Base-by-base conservation (phyloP, 352 stramenopile species). In the Phytophthora podocarpi region DNA sequence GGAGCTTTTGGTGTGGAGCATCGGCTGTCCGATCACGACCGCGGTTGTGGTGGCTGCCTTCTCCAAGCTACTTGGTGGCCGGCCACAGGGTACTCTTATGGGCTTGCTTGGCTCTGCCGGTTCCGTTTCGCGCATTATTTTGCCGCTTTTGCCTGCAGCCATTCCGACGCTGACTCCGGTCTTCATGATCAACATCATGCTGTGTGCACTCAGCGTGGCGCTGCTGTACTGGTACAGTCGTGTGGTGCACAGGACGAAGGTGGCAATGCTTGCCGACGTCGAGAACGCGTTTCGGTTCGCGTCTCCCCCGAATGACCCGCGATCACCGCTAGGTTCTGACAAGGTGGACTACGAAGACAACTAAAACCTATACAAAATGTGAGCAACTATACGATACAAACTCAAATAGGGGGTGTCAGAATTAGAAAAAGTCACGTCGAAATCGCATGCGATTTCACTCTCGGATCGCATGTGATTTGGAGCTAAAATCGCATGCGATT, bases 41-140 rank as follows among this genome's bases (percentile, higher is more conserved):
- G 82, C 85, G 0, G 85, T 91, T 18, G 80, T 86, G 12, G 74
- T 93, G 11, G 80, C 82, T 16, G 82, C 85, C 2, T 93, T 91
- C 43, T 91, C 82, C 27, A 91, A 91, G 47, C 47, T 92, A n/a
- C 70, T 94, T 13, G 85, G 82, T 16, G 75, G 78, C 24, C 76
- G 83, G 20, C 85, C 83, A 5, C 85, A 94, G 62, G 85, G 85
- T 34, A 94, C 82, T 30, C 72, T 91, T 15, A 94, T 94, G 85
- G 85, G 82, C 1, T 61, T 92, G 40, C 72, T 94, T 0, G 85
- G 85, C 0, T 92, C 85, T 15, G 81, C 85, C 4, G 82, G 73
- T 5, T 94, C 85, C 0, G 66, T 91, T 9, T 90, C 80, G 51
- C 82, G 85, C 11, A 94, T 92, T 47, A 69, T 94, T 26, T 56